phyloP scores from a whole-genome alignment of 176 grass and related monocot genomes.

The Rhynchospora breviuscula region DNA sequence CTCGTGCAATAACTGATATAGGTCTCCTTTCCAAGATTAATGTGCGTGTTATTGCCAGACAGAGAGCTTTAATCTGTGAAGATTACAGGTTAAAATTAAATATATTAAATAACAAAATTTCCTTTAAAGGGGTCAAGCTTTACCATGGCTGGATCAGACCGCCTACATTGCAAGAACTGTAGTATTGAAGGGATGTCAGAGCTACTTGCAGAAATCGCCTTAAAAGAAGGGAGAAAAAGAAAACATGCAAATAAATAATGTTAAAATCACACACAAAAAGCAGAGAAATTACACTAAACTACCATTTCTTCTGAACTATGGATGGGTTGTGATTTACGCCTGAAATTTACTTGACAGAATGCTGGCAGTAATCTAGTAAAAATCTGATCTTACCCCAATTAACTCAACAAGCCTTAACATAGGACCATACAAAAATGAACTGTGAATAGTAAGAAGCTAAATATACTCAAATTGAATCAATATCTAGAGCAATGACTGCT shows the following conservation, averaged over 20 bases:
- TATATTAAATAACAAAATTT: conserved; percentile 18
- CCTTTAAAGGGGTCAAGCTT: conserved; percentile 13
- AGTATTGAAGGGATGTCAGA: conserved; percentile 82
- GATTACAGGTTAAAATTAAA: not conserved
- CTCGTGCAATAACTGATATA: conserved; percentile 50
- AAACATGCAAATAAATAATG: not conserved
- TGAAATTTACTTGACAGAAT: not conserved
- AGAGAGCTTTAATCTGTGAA: conserved; percentile 72
- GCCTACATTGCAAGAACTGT: conserved; percentile 87
- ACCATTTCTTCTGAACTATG: not conserved
- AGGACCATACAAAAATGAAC: not conserved
- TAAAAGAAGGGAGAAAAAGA: conserved; percentile 14
- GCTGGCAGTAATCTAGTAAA: not conserved
- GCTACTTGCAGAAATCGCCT: conserved; percentile 92
- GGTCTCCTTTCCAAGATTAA: conserved; percentile 78
- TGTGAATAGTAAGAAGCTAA: not conserved
- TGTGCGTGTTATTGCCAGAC: conserved; percentile 60
- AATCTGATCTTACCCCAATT: not conserved
- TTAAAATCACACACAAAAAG: not conserved
- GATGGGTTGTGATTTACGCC: not conserved
- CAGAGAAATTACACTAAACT: not conserved
- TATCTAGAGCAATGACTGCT: not conserved
- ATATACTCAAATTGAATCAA: not conserved
- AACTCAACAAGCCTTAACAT: not conserved
- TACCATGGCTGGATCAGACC: conserved; percentile 63